Percentiles rank a stretch among this genome's conserved stretches.
Conservation (phyloP, 2,329 filamentous ascomycete genomes). For the Clarireedia monteithiana region DNA sequence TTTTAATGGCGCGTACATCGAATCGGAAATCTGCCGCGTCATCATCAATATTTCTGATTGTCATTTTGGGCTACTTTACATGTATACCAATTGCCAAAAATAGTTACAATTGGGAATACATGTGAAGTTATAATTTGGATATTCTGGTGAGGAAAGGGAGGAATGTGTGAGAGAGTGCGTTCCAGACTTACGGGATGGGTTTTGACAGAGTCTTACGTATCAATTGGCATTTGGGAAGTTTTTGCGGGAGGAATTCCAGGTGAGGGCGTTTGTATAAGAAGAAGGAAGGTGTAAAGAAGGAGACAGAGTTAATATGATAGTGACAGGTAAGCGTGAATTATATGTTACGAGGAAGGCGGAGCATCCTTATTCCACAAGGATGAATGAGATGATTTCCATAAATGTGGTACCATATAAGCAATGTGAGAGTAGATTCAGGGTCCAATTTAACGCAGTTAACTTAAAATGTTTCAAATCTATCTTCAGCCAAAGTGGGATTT, state of each 20-base stretch:
- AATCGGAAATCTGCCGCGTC: conserved; percentile 10
- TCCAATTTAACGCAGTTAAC: not conserved
- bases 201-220: not conserved
- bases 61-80: not conserved
- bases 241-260: not conserved
- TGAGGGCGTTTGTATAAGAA: not conserved
- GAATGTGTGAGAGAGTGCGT: not conserved
- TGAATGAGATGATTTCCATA: not conserved
- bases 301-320: not conserved
- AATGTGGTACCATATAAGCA: not conserved
- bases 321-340: not conserved
- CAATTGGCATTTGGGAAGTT: not conserved
- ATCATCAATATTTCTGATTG: conserved; percentile 9
- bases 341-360: not conserved
- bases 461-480: not conserved
- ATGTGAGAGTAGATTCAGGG: not conserved
- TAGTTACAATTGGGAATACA: not conserved
- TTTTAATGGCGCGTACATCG: not conserved
- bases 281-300: not conserved
- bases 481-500: no score
- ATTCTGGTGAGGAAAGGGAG: conserved; percentile 6
- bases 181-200: conserved; percentile 3
- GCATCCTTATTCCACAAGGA: not conserved
- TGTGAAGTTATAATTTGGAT: not conserved
- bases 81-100: not conserved